These are phyloP conservation scores for Fusarium algeriense DNA, from an alignment of 2,329 filamentous ascomycete species.

Conservation along the genomic window DNA sequence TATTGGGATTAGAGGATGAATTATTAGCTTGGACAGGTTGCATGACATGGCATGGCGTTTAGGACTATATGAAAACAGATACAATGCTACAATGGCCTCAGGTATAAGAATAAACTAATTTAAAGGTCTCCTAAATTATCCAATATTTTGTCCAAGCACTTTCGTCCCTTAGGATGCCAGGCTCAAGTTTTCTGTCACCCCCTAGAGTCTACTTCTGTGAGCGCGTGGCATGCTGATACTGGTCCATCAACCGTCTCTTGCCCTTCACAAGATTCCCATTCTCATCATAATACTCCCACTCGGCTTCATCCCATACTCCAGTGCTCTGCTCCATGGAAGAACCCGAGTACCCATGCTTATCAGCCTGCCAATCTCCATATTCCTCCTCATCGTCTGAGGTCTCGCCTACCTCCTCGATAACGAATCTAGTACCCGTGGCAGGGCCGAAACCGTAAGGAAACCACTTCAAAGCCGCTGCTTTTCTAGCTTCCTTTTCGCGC, in stretches of 20 bases:
- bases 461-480: constrained; percentile 59
- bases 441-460: constrained; percentile 62
- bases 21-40: constrained; percentile 14
- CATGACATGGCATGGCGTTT: constrained; percentile 48
- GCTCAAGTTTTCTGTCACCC: not conserved
- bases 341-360: constrained; percentile 37
- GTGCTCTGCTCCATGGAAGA: not conserved
- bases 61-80: constrained; percentile 25
- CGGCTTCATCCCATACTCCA: not conserved
- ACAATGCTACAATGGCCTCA: constrained; percentile 5
- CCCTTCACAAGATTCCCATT: constrained; percentile 4
- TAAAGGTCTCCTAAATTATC: too few relatives aligned
- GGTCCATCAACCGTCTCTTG: constrained; percentile 25
- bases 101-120: too few relatives aligned
- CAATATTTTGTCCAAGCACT: too few relatives aligned
- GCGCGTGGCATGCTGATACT: constrained; percentile 17
- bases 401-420: constrained; percentile 60
- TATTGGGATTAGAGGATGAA: constrained; percentile 82
- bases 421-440: constrained; percentile 56
- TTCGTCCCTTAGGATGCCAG: too few relatives aligned
- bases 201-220: not conserved
- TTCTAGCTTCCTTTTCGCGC: constrained; percentile 53
- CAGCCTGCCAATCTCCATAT: constrained; percentile 56
- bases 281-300: constrained; percentile 13
- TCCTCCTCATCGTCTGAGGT: constrained; percentile 58